Base-by-base conservation (phyloP, 768 basidiomycete species). In the Rhodotorula taiwanensis region DNA sequence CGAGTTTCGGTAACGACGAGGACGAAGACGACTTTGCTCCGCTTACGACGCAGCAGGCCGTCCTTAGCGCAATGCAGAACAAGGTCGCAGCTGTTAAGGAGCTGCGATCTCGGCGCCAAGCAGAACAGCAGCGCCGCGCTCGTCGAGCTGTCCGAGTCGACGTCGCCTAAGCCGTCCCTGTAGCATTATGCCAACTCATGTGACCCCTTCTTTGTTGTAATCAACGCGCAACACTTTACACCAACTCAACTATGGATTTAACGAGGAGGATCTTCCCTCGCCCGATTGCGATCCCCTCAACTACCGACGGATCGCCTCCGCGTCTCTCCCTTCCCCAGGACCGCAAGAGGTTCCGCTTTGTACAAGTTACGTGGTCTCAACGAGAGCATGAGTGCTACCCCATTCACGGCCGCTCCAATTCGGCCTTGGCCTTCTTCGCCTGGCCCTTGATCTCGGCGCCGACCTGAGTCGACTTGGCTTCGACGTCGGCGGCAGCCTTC, bases 401-500 rank as follows among this genome's bases (percentile, higher is more conserved):
- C n/a, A n/a, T n/a, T n/a, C n/a, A 42, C 27, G 14, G 28, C 41
- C 28, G 28, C 39, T 53, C 39, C 18, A 28, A 5, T 42, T 43
- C 53, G 0, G 45, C 56, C 48, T 49, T 47, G 27, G n/a, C 18
- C 56, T 58, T 50, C 20, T 33, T 5, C 9, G 34, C 33, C 3
- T 9, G 39, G 6, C 39, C 14, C 52, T 53, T 41, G 21, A 51
- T 25, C n/a, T 53, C 59, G 16, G 21, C 45, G 21, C 39, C 50
- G 4, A 33, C 31, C 66, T 72, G 71, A 34, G 55, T 58, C 42
- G 60, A 31, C 31, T 66, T 61, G 33, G 59, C 71, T 55, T 65
- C 55, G 43, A 65, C 6, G 23, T 76, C 62, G 14, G 72, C 61
- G 14, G 54, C 67, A 4, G 71, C 57, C 52, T 72, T 70, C 41